Percentiles rank a stretch among this genome's conserved stretches.
Evolutionary conservation across 495 filamentous ascomycete genomes (phyloP).

Genomic region (Hypoxylon fragiforme): DNA sequence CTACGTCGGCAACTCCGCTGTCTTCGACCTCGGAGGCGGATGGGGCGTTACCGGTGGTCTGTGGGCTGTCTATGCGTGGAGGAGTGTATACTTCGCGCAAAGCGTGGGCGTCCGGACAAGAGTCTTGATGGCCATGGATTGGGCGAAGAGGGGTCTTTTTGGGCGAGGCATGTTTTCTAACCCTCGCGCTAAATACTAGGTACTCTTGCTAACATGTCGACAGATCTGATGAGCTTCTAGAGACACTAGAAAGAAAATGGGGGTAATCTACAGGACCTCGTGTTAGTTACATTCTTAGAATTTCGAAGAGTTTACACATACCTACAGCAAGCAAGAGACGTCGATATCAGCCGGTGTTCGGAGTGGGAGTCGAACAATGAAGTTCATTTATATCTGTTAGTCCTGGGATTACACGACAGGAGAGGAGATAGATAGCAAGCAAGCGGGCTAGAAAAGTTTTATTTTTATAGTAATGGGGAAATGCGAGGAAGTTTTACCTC

Average conservation of each 20-base stretch:
- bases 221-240: slow-evolving; percentile 72
- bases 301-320: too few relatives aligned
- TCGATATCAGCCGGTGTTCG: too few relatives aligned
- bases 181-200: not conserved
- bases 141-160: slow-evolving; percentile 92
- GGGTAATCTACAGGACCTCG: too few relatives aligned
- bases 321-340: too few relatives aligned
- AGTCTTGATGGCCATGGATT: slow-evolving; percentile 94
- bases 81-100: slow-evolving; percentile 96
- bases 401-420: too few relatives aligned
- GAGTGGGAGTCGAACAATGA: too few relatives aligned
- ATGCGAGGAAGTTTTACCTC: too few relatives aligned
- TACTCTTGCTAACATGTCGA: slow-evolving; percentile 36
- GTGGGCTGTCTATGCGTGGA: slow-evolving; percentile 94
- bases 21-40: slow-evolving; percentile 81
- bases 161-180: slow-evolving; percentile 75
- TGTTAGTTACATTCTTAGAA: too few relatives aligned
- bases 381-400: too few relatives aligned
- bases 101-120: slow-evolving; percentile 92
- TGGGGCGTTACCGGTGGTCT: slow-evolving; percentile 81
- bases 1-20: slow-evolving; percentile 93
- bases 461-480: too few relatives aligned
- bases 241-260: not conserved
- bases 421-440: too few relatives aligned
- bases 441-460: too few relatives aligned